Percentiles rank a stretch among this genome's conserved stretches.
Conservation (phyloP, 1,284 basidiomycete species). For the Neonothopanus nambi region DNA sequence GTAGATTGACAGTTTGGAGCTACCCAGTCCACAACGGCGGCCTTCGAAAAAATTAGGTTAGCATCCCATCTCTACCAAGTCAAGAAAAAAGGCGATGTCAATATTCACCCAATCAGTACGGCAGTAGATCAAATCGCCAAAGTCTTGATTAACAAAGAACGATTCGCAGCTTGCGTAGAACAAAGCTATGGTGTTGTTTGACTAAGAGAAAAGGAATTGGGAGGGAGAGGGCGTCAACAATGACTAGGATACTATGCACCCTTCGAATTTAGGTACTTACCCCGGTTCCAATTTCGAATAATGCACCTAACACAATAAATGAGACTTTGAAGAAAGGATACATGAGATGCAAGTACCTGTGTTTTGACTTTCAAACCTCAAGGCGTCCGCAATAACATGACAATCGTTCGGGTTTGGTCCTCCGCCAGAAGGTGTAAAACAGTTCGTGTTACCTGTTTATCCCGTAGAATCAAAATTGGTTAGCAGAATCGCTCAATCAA, state of each 20-base stretch:
- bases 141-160: constrained; percentile 42
- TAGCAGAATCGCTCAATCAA: constrained; percentile 1
- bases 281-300: constrained; percentile 33
- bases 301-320: constrained; percentile 24
- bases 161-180: constrained; percentile 36
- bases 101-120: constrained; percentile 37
- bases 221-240: too few relatives aligned
- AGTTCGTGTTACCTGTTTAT: constrained; percentile 44
- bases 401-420: constrained; percentile 49
- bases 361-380: constrained; percentile 47
- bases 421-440: constrained; percentile 43
- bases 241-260: not conserved
- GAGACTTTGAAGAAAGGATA: not conserved
- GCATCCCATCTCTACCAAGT: not conserved
- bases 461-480: too few relatives aligned
- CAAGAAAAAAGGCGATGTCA: not conserved
- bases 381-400: constrained; percentile 46
- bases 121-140: constrained; percentile 33
- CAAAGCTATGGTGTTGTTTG: constrained; percentile 33
- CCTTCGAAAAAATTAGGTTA: constrained; percentile 23
- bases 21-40: constrained; percentile 36
- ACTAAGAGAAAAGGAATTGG: constrained; percentile 14
- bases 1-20: too few relatives aligned
- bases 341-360: constrained; percentile 16
- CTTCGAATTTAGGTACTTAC: constrained; percentile 17